Evolutionary conservation across 1,284 basidiomycete species (phyloP).

Genomic region (Marasmius fiardii): DNA sequence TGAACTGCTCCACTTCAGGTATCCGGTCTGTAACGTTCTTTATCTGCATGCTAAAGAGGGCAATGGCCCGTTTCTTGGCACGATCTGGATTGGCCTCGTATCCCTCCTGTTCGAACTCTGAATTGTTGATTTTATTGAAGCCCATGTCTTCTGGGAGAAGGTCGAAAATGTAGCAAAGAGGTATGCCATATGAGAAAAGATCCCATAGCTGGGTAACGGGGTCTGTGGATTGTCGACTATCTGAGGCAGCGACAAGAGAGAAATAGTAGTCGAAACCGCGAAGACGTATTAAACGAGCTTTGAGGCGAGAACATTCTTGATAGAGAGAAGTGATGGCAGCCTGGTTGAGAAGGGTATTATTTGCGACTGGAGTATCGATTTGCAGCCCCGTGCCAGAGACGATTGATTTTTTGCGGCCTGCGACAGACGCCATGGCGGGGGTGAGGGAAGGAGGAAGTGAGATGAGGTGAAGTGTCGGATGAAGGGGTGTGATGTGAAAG

Average conservation of each 20-base stretch:
- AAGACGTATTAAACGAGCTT: conserved; percentile 72
- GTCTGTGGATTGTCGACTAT: conserved; percentile 72
- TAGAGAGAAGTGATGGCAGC: conserved; percentile 82
- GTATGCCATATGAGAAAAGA: conserved; percentile 88
- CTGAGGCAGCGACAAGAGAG: conserved; percentile 48
- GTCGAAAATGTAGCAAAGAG: conserved; percentile 95
- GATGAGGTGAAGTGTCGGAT: conserved; percentile 15
- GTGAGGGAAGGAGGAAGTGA: conserved; percentile 20
- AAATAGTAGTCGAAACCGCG: conserved; percentile 71
- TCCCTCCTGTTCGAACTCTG: conserved; percentile 54
- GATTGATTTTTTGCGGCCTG: conserved; percentile 81
- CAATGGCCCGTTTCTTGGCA: conserved; percentile 77
- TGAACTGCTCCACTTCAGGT: conserved; percentile 69
- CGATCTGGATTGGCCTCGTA: conserved; percentile 71
- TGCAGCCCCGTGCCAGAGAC: conserved; percentile 60
- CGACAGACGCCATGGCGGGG: conserved; percentile 58
- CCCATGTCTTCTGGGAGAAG: conserved; percentile 65
- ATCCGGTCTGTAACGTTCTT: conserved; percentile 47
- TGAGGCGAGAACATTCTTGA: conserved; percentile 80
- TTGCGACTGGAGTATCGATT: conserved; percentile 71
- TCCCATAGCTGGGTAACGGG: conserved; percentile 94
- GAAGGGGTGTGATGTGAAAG: conserved; percentile 14
- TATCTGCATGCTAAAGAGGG: conserved; percentile 75
- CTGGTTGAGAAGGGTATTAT: conserved; percentile 84
- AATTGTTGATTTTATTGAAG: conserved; percentile 67